A percentile compares a stretch with the other conserved stretches of the same genome.
These are phyloP conservation scores for Sphaerostilbella broomeana DNA, from an alignment of 2,329 filamentous ascomycete genomes.

Conservation along the genomic window DNA sequence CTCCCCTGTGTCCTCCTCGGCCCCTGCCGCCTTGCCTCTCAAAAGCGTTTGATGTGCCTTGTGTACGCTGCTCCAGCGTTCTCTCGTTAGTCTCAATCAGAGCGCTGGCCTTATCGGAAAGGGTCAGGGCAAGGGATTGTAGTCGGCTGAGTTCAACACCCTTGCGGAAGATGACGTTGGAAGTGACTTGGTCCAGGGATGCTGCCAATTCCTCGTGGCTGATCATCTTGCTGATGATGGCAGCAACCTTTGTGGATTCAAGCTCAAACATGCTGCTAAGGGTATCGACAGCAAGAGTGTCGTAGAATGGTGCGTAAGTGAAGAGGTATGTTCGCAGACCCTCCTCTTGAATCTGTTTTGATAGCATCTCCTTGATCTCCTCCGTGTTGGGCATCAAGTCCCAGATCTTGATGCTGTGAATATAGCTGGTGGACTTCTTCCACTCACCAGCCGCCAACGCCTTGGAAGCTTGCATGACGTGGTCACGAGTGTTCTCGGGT, in stretches of 20 bases:
- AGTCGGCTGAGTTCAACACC: constrained; percentile 94
- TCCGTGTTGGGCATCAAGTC: constrained; percentile 90
- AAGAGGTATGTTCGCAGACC: constrained; percentile 97
- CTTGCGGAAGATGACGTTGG: constrained; percentile 98
- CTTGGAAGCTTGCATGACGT: constrained; percentile 98
- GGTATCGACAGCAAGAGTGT: constrained; percentile 82
- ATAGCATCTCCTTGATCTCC: constrained; percentile 94
- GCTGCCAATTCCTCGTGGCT: constrained; percentile 96
- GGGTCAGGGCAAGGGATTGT: constrained; percentile 87
- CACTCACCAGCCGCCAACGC: constrained; percentile 94
- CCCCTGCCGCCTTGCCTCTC: constrained; percentile 82
- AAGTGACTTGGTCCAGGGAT: constrained; percentile 94
- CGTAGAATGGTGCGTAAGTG: constrained; percentile 98
- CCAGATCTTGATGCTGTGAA: constrained; percentile 99
- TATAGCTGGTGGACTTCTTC: constrained; percentile 92
- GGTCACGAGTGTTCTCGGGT: constrained; percentile 96
- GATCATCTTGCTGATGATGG: constrained; percentile 98
- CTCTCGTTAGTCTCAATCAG: constrained; percentile 97
- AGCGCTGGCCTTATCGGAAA: constrained; percentile 92
- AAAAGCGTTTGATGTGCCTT: constrained; percentile 91
- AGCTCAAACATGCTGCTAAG: constrained; percentile 95
- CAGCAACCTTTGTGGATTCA: constrained; percentile 80
- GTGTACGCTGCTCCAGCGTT: constrained; percentile 92
- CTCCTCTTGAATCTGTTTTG: constrained; percentile 97
- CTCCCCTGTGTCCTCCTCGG: constrained; percentile 58